Percentiles rank a stretch among this genome's conserved stretches.
These are phyloP conservation scores for Gymnopilus dilepis DNA, from an alignment of 768 basidiomycete species.

Conservation along the genomic window DNA sequence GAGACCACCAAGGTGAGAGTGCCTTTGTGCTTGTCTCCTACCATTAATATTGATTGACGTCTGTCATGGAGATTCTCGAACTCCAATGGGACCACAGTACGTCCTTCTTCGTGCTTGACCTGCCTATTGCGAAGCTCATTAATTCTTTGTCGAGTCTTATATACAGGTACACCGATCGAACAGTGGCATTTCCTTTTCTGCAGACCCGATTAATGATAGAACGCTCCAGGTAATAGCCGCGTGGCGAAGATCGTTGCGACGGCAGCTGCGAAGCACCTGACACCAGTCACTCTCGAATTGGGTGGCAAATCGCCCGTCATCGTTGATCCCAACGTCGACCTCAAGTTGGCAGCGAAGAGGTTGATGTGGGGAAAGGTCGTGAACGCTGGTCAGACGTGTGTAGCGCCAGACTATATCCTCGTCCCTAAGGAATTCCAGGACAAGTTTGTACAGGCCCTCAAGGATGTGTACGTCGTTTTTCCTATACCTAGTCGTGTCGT, in stretches of 20 bases:
- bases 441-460: slow-evolving; percentile 48
- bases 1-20: slow-evolving; percentile 60
- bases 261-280: slow-evolving; percentile 79
- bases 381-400: slow-evolving; percentile 81
- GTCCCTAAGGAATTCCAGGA: slow-evolving; percentile 52
- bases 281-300: slow-evolving; percentile 61
- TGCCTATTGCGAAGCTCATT: neutral
- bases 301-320: slow-evolving; percentile 75
- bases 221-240: slow-evolving; percentile 48
- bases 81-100: slow-evolving; percentile 66
- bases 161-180: slow-evolving; percentile 54
- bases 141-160: slow-evolving; percentile 51
- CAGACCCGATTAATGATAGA: neutral
- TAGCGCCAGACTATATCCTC: slow-evolving; percentile 63
- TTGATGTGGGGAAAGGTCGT: slow-evolving; percentile 83
- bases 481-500: neutral
- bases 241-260: slow-evolving; percentile 71
- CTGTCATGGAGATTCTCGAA: slow-evolving; percentile 60
- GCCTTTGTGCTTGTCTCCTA: slow-evolving; percentile 2
- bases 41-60: neutral
- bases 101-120: slow-evolving; percentile 16
- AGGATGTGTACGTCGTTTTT: slow-evolving; percentile 38
- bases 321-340: slow-evolving; percentile 70
- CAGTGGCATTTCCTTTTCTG: neutral
- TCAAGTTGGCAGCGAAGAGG: slow-evolving; percentile 68